Base-by-base conservation (phyloP, 257 asterid genomes). In the Perilla frutescens region DNA sequence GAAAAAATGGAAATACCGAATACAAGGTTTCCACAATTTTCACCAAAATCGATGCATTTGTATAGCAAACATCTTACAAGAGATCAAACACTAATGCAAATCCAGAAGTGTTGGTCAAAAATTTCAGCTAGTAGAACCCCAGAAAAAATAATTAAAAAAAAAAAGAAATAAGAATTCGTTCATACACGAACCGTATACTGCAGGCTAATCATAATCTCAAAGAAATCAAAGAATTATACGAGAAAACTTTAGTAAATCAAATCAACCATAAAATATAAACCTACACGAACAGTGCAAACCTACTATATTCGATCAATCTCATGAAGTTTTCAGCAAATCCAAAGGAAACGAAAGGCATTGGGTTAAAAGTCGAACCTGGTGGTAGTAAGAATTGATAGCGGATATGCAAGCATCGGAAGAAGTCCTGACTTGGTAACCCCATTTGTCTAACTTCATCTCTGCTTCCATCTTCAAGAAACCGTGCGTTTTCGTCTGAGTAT, bases 361-460 rank as follows among this genome's bases (percentile, higher is more conserved):
- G 54, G 54, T 1, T 20, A 3, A 9, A 14, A 6, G 10, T 8
- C 0, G 8, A 11, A 91, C 98, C 99, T 94, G 88, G 61, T 79
- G 70, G 79, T 94, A 90, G 82, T 90, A 94, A 41, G 92, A 81
- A 72, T 91, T 87, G 79, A 94, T 94, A n/a, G 96, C 87, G 49
- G 89, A 73, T 7, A 94, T 77, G 77, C 97, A 94, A 61, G 88
- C 75, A 70, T 90, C 96, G 3, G 98, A 91, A 70, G 55, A 72
- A 62, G 97, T 91, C 11, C 83, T 84, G 7, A 94, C 96, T 82
- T 85, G 75, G 70, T 94, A 91, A 48, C 96, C 98, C 98, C 99
- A 91, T 76, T 78, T 69, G 73, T 90, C 96, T 74, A 86, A 15
- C 78, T 83, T 87, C 81, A 81, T 70, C 69, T 62, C 82, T 29